Evolutionary conservation across 2,329 filamentous ascomycete species (phyloP).

Genomic region (Rhynchosporium graminicola): DNA sequence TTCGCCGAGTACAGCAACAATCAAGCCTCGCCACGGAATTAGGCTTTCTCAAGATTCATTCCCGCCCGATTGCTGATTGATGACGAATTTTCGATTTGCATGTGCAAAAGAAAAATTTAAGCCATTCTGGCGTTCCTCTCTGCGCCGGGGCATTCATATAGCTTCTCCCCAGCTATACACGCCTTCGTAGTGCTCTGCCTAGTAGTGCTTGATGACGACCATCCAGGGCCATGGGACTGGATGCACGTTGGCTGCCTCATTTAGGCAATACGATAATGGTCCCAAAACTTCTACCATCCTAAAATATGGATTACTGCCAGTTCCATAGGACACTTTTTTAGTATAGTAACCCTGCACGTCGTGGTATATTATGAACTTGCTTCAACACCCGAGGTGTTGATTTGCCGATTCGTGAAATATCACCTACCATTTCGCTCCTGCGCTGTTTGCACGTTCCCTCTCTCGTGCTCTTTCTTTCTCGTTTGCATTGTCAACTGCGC

Average conservation of each 20-base stretch:
- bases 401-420: background rate
- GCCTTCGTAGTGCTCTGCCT: background rate
- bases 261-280: background rate
- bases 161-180: no score
- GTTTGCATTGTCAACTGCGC: conserved; percentile 36
- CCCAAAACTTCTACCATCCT: background rate
- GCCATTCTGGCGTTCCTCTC: conserved; percentile 10
- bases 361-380: conserved; percentile 5
- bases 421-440: conserved; percentile 22
- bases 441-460: conserved; percentile 37
- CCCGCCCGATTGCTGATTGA: background rate
- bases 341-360: conserved; percentile 3
- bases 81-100: background rate
- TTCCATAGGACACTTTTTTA: background rate
- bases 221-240: conserved; percentile 9
- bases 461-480: conserved; percentile 32
- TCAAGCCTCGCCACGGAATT: background rate
- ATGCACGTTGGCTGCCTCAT: background rate
- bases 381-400: conserved; percentile 17
- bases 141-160: background rate
- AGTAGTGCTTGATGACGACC: background rate
- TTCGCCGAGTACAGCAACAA: background rate
- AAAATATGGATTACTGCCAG: background rate
- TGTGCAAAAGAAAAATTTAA: conserved; percentile 5
- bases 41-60: background rate